A percentile compares a stretch with the other conserved stretches of the same genome.
phyloP scores from a whole-genome alignment of 345 rosid genomes.

The Psidium guajava region DNA sequence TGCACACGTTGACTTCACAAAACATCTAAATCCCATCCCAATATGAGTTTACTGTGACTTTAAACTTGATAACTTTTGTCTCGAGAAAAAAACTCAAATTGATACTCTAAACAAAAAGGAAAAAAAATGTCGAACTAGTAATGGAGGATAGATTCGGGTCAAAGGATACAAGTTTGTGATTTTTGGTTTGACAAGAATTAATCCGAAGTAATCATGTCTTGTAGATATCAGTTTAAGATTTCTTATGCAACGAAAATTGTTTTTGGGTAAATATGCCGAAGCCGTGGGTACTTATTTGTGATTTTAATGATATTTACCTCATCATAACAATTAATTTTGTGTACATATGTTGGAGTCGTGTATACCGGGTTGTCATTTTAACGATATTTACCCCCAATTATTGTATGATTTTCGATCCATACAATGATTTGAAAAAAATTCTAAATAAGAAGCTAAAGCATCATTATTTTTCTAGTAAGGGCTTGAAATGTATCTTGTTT shows the following conservation, averaged over 20 bases:
- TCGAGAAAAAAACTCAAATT: rapidly evolving
- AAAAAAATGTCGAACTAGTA: rapidly evolving
- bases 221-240: not conserved
- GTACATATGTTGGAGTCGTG: rapidly evolving
- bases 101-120: not conserved
- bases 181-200: not conserved
- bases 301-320: not conserved
- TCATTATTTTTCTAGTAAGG: too few relatives aligned
- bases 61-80: rapidly evolving
- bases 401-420: not conserved
- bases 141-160: rapidly evolving
- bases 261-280: not conserved
- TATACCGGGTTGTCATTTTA: not conserved
- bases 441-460: too few relatives aligned
- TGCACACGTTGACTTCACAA: not conserved
- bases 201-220: rapidly evolving
- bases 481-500: too few relatives aligned
- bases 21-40: not conserved
- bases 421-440: not conserved
- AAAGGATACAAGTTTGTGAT: rapidly evolving
- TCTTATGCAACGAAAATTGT: rapidly evolving
- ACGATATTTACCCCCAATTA: rapidly evolving
- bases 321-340: not conserved
- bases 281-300: rapidly evolving
- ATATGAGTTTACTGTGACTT: too few relatives aligned